Conservation (phyloP, 805 yeast species). For the Ogataea nitratoaversa region DNA sequence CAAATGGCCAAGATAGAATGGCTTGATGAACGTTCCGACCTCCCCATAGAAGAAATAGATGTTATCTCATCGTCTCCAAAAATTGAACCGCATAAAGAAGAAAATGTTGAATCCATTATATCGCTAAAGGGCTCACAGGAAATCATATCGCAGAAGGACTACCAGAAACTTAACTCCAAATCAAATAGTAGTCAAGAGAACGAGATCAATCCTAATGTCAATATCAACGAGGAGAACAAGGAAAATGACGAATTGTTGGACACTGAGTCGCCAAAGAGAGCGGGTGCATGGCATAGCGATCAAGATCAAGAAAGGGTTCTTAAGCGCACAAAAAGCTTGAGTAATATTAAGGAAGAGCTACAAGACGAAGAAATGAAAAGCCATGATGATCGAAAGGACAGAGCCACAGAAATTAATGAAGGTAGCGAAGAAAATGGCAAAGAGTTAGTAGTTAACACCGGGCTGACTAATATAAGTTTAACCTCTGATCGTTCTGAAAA, state of each 20-base stretch:
- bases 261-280: slow-evolving; percentile 18
- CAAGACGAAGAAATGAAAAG: not conserved
- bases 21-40: slow-evolving; percentile 7
- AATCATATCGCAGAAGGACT: too few species aligned
- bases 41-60: slow-evolving; percentile 2
- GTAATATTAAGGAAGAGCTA: slow-evolving; percentile 7
- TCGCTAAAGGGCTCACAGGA: too few species aligned
- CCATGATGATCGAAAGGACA: not conserved
- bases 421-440: not conserved
- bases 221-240: slow-evolving; percentile 1
- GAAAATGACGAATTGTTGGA: not conserved
- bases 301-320: slow-evolving; percentile 11
- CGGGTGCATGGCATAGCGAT: slow-evolving; percentile 3
- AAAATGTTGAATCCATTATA: slow-evolving; percentile 4
- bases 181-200: not conserved
- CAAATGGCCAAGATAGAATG: slow-evolving; percentile 20
- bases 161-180: too few species aligned
- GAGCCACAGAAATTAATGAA: not conserved
- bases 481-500: not conserved
- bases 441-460: slow-evolving; percentile 1
- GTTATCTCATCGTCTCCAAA: too few species aligned
- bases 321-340: slow-evolving; percentile 17
- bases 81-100: too few species aligned
- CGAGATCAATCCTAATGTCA: not conserved
- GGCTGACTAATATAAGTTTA: not conserved